Conservation (phyloP, 1,139 yeast species). For the Komagataea norvegica region DNA sequence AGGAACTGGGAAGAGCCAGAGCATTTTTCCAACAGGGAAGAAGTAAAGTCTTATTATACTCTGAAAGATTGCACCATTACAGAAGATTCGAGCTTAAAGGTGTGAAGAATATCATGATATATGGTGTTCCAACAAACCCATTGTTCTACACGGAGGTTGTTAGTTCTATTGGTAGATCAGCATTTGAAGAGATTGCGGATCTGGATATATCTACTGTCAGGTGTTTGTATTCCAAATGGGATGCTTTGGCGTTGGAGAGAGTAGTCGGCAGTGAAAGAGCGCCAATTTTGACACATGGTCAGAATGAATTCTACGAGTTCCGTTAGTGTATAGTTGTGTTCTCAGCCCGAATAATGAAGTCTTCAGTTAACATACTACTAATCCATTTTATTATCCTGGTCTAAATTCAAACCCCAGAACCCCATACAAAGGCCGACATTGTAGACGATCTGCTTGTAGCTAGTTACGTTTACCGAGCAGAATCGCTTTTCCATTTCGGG, state of each 20-base stretch:
- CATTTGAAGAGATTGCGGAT: constrained; percentile 42
- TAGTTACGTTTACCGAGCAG: too few species aligned
- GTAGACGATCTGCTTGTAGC: too few species aligned
- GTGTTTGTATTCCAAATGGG: constrained; percentile 73
- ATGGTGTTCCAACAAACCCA: constrained; percentile 84
- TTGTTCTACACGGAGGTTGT: constrained; percentile 75
- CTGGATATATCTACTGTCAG: constrained; percentile 63
- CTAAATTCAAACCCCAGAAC: too few species aligned
- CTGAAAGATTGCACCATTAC: constrained; percentile 92
- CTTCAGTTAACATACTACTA: too few species aligned
- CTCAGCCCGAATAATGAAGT: too few species aligned
- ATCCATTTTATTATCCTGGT: too few species aligned
- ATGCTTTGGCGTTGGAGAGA: constrained; percentile 72
- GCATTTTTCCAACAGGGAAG: constrained; percentile 62
- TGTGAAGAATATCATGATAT: constrained; percentile 78
- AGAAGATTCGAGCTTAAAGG: constrained; percentile 82
- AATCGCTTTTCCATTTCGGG: too few species aligned
- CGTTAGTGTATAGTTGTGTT: constrained; percentile 26
- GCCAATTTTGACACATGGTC: constrained; percentile 63
- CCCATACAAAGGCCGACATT: too few species aligned
- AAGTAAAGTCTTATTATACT: constrained; percentile 69
- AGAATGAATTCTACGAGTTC: constrained; percentile 71
- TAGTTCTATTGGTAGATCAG: constrained; percentile 41
- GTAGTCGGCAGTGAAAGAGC: constrained; percentile 80
- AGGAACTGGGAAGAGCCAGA: constrained; percentile 68